Evolutionary conservation across 2,329 filamentous ascomycete genomes (phyloP), one percentile per base, ranked within the genome.

Genomic region (Penicillium brasilianum): DNA sequence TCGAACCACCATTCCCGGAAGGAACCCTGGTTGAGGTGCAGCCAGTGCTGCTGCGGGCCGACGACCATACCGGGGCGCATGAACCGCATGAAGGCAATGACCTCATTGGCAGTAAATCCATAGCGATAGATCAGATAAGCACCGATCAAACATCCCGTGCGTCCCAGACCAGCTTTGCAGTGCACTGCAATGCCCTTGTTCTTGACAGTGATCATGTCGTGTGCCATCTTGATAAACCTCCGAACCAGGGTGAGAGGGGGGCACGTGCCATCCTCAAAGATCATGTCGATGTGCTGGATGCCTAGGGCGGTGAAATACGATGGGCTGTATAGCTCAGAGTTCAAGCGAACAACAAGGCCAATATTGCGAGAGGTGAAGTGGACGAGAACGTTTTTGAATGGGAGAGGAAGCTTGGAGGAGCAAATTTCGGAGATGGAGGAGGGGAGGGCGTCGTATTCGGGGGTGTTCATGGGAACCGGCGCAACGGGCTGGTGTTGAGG

Each of bases 21-120:
- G 37, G 91, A 89, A 37, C 91, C 91, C 79, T 99, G 95, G 81
- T 99, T 97, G 64, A 99, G 86, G 75, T 99, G 95, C 57, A 99
- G 86, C 95, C 95, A 99, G 80, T 99, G 95, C 80, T 99, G 95
- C 76, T 99, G 95, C 41, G 95, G 95, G 0, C 95, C 95, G 56
- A 99, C 95, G 7, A 99, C 95, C 95, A 99, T 99, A 56, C 95
- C 95, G 0, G 95, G 95, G 60, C 94, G 87, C 94, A 98, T 98
- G 81, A 99, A 99, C 63, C 94, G 89, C 94, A 99, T 98, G 78
- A 93, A 99, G 3, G 93, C 91, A 75, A 98, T 98, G 71, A 97
- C 88, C 80, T 97, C 94, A 74, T 98, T 97, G 66, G 95, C 95
- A 6, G 94, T 98, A 78, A 98, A 99, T 59, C 92, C 95, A 77